Base-by-base conservation (phyloP, 2,329 filamentous ascomycete species). In the Allantophomopsis cytisporea region DNA sequence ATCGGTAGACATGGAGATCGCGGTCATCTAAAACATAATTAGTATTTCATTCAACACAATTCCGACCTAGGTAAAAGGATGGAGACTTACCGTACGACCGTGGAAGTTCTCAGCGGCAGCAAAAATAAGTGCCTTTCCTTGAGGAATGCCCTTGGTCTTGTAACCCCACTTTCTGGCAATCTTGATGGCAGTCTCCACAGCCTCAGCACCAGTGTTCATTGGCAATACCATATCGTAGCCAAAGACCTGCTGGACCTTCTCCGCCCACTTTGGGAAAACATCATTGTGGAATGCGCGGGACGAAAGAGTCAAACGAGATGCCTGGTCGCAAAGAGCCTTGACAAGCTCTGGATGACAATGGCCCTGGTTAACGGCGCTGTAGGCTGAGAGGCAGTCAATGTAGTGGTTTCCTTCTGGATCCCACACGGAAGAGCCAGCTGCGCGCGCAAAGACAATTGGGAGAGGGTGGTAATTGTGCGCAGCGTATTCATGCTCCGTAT, bases 401-500 rank as follows among this genome's bases (percentile, higher is more conserved):
- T 98, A 96, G 60, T 94, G 80, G 52, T 80, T 83, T 56, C 84
- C 87, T 67, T 98, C 91, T 14, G 91, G 91, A 57, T 98, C 91
- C 89, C 91, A 98, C 42, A 96, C 91, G 44, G 83, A 80, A 55
- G 82, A 81, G 37, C 89, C 91, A 52, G 80, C 73, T 33, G 87
- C 91, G 48, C 78, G 76, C 41, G 89, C 72, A 61, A 96, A 95
- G 56, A 94, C 91, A 43, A 98, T 80, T 32, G 91, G 91, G 2
- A 98, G 75, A 13, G 91, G 91, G 63, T 96, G 88, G 71, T 98
- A 98, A 70, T 98, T 98, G 75, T 98, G 91, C 37, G 91, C 91
- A 37, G 91, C 91, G 60, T 76, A 89, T 57, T 83, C 69, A 54
- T 84, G 70, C 66, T 98, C 91, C 39, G 78, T 66, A 39, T 77